phyloP scores from a whole-genome alignment of 495 filamentous ascomycete species.

The Xylaria bambusicola region DNA sequence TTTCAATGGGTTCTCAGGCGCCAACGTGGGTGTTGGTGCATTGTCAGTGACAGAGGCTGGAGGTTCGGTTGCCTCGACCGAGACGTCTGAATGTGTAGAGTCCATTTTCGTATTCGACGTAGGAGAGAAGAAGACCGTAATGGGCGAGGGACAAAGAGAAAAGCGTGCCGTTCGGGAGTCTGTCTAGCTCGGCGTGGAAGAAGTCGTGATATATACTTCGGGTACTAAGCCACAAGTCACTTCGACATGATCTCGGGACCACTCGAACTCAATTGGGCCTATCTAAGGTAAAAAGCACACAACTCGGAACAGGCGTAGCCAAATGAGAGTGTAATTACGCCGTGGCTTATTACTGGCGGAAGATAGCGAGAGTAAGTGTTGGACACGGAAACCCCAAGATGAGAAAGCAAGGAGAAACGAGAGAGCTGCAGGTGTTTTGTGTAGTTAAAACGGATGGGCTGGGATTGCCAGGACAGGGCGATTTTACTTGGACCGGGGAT shows the following conservation, averaged over 20 bases:
- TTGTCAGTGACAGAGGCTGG: conserved; percentile 25
- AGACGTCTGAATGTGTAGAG: conserved; percentile 1
- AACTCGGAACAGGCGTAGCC: not conserved
- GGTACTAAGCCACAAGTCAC: not conserved
- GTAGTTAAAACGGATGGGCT: not conserved
- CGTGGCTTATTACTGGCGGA: conserved; percentile 4
- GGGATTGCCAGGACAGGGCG: not conserved
- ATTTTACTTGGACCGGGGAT: not conserved
- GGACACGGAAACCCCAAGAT: not conserved
- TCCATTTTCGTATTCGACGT: conserved; percentile 12
- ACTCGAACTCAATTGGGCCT: not conserved
- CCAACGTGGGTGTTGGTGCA: conserved; percentile 19
- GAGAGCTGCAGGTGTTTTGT: not conserved
- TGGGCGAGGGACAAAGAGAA: not conserved
- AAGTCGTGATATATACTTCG: not conserved
- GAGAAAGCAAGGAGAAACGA: not conserved
- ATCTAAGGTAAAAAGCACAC: not conserved
- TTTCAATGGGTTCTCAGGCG: conserved; percentile 58
- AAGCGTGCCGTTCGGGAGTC: not conserved
- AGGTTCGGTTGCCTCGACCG: conserved; percentile 21
- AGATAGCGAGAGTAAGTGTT: conserved; percentile 4
- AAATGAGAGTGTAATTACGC: conserved; percentile 3
- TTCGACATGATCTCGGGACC: not conserved
- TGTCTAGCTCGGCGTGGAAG: not conserved
- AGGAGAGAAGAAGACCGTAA: not conserved